A percentile compares a stretch with the other conserved stretches of the same genome.
These are phyloP conservation scores for Linum trigynum DNA, from an alignment of 345 rosid species.

Conservation along the genomic window DNA sequence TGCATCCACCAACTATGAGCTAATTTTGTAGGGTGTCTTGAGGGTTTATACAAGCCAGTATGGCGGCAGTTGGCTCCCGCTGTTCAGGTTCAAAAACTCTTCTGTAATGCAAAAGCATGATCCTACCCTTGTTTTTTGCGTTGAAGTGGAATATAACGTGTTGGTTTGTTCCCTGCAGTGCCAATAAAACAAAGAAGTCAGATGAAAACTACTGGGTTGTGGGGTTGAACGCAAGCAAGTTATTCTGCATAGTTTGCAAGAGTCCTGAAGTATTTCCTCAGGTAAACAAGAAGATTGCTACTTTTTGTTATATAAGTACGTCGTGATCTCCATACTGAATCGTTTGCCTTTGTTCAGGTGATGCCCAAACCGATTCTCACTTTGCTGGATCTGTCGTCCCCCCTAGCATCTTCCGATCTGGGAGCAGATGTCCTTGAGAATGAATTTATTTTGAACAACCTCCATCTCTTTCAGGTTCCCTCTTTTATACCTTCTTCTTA, in stretches of 20 bases:
- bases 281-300: conserved; percentile 29
- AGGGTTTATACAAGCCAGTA: conserved; percentile 56
- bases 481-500: background rate
- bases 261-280: conserved; percentile 64
- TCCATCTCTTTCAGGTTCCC: conserved; percentile 58
- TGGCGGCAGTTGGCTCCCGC: conserved; percentile 94
- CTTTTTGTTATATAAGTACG: conserved; percentile 1
- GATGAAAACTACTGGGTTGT: conserved; percentile 84
- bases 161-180: conserved; percentile 29
- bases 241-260: conserved; percentile 70
- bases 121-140: background rate
- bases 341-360: conserved; percentile 42
- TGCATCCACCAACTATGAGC: conserved; percentile 11
- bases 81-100: conserved; percentile 61
- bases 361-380: conserved; percentile 82
- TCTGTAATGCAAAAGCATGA: background rate
- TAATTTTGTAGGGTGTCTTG: conserved; percentile 56
- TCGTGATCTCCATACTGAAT: conserved; percentile 4
- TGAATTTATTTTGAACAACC: conserved; percentile 64
- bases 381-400: conserved; percentile 52
- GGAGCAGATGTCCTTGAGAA: conserved; percentile 90
- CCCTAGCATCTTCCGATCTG: conserved; percentile 84
- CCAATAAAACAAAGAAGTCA: conserved; percentile 51
- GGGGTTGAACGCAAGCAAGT: conserved; percentile 59
- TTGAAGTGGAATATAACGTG: conserved; percentile 1